Evolutionary conservation across 2,329 filamentous ascomycete species (phyloP), one percentile per base, ranked within the genome.

Genomic region (Nothophoma quercina): DNA sequence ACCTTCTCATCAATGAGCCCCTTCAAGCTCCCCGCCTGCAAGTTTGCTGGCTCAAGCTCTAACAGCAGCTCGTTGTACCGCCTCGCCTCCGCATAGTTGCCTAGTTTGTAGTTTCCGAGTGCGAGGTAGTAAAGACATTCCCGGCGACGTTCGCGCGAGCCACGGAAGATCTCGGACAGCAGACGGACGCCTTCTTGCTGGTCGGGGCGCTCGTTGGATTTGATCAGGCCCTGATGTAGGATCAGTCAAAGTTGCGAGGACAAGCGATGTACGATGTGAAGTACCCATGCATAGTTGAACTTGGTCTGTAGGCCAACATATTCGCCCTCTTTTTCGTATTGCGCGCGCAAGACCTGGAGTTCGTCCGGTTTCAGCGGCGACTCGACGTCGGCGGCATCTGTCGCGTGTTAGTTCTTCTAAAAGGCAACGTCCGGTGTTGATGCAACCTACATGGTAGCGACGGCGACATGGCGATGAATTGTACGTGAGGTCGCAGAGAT

Each of bases 221-320:
- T 99, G 68, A 99, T 96, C 63, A 99, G 85, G 63, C 95, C 95
- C 92, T 96, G 58, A 25, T 10, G 39, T 13, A 7, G 36, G 38
- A 46, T 63, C 18, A 64, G 58, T 32, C 12, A n/a, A 13, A 22
- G 22, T 7, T 22, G n/a, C 32, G 32, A n/a, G 19, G 21, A 33
- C 21, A 36, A 18, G 8, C 16, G 34, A 29, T 29, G 42, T 28
- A n/a, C n/a, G 28, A 32, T 23, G 23, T 39, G 23, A 64, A 81
- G 51, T 85, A 96, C 92, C 95, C 95, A 99, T 72, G 95, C 93
- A 76, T 93, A 98, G 86, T 99, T 99, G 85, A 99, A 99, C 75
- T 98, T 98, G 57, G 95, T 99, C 77, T 99, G 95, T 32, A 99
- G 85, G 55, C 93, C 93, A 56, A 96, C 93, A 81, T 96, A 96